Evolutionary conservation across 345 rosid genomes (phyloP).

Genomic region (Citrus maxima): DNA sequence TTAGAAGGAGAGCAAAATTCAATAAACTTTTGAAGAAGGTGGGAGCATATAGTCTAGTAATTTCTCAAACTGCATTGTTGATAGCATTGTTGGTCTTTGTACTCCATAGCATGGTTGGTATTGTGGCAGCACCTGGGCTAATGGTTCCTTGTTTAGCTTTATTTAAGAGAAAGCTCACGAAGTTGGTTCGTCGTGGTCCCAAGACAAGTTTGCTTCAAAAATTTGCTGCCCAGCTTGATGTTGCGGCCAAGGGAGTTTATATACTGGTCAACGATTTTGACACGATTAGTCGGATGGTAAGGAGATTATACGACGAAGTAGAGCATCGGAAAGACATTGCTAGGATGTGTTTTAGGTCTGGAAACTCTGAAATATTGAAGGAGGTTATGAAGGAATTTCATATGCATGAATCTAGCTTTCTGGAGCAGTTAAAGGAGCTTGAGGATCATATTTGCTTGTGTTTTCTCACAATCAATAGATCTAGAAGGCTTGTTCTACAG

Average conservation of each 20-base stretch:
- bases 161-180: constrained; percentile 32
- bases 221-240: constrained; percentile 54
- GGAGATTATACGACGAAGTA: constrained; percentile 60
- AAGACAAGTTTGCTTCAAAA: constrained; percentile 36
- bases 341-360: constrained; percentile 44
- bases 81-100: constrained; percentile 44
- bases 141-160: constrained; percentile 32
- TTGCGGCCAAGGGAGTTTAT: constrained; percentile 72
- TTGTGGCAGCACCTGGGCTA: constrained; percentile 58
- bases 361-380: constrained; percentile 48
- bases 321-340: constrained; percentile 62
- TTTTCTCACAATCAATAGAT: constrained; percentile 71
- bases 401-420: constrained; percentile 40
- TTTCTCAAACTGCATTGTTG: constrained; percentile 41
- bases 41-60: constrained; percentile 40
- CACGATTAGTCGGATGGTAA: constrained; percentile 55
- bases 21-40: constrained; percentile 39
- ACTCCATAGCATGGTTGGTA: constrained; percentile 59
- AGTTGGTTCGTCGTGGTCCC: constrained; percentile 8
- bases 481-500: constrained; percentile 57
- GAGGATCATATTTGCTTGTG: constrained; percentile 67
- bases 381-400: constrained; percentile 59
- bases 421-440: constrained; percentile 74
- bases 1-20: constrained; percentile 41
- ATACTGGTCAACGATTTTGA: constrained; percentile 75